Percentiles rank a stretch among this genome's conserved stretches.
Evolutionary conservation across 495 filamentous ascomycete species (phyloP).

Genomic region (Neurospora sp.): DNA sequence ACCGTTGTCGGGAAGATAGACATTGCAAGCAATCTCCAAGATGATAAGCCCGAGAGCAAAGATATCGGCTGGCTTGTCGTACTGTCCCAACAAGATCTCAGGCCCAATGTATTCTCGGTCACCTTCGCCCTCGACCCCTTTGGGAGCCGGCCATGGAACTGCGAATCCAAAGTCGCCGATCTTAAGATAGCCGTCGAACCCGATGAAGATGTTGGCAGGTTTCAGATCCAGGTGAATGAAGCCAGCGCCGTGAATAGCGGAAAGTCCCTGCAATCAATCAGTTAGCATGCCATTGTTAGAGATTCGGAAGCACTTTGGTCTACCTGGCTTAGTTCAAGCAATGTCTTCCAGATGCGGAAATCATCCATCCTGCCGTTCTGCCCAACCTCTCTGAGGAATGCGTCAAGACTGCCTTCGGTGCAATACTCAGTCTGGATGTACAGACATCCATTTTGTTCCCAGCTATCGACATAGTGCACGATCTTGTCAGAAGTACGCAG

Average conservation of each 20-base stretch:
- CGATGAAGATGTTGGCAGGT: conserved; percentile 86
- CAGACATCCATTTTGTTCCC: conserved; percentile 70
- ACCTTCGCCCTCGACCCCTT: conserved; percentile 78
- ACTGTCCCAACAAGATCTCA: conserved; percentile 73
- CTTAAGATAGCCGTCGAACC: conserved; percentile 83
- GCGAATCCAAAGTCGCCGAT: conserved; percentile 96
- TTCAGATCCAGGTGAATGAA: conserved; percentile 94
- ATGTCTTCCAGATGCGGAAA: conserved; percentile 96
- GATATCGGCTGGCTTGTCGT: conserved; percentile 84
- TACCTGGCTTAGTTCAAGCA: conserved; percentile 73
- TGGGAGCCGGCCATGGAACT: conserved; percentile 61
- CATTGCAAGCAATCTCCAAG: conserved; percentile 86
- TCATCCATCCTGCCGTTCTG: conserved; percentile 82
- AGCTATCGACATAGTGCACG: conserved; percentile 67
- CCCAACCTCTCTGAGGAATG: conserved; percentile 69
- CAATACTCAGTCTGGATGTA: conserved; percentile 98
- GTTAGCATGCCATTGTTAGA: conserved; percentile 21
- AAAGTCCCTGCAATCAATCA: conserved; percentile 53
- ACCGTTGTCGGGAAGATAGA: conserved; percentile 85
- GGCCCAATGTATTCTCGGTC: conserved; percentile 94
- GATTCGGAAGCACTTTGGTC: conserved; percentile 14
- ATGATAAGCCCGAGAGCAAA: conserved; percentile 91
- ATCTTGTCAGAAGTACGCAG: conserved; percentile 72
- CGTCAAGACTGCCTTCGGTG: conserved; percentile 79
- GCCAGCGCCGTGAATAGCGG: conserved; percentile 75